These are phyloP conservation scores for Echites panduratus DNA, from an alignment of 257 asterid species.

Conservation along the genomic window DNA sequence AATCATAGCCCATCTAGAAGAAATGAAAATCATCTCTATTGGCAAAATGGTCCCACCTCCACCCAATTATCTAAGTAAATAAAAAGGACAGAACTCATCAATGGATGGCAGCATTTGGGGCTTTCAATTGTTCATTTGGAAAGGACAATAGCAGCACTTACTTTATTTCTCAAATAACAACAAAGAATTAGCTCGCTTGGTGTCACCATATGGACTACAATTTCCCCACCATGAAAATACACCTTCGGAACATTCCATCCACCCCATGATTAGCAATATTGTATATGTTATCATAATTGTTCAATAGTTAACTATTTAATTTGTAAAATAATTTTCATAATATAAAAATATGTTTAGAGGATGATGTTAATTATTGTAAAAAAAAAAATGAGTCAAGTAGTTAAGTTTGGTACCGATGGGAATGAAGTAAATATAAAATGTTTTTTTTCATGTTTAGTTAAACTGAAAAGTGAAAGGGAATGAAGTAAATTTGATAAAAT, in stretches of 20 bases:
- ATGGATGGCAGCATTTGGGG: conserved; percentile 10
- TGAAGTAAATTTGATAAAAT: too few species aligned
- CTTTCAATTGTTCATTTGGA: too few species aligned
- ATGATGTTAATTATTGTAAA: too few species aligned
- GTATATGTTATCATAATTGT: too few species aligned
- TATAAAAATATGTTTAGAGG: too few species aligned
- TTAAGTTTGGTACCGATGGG: too few species aligned
- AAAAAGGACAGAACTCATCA: not conserved
- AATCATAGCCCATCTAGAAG: not conserved
- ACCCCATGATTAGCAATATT: too few species aligned
- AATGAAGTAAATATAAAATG: too few species aligned
- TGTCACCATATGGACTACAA: conserved; percentile 3
- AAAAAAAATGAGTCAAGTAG: not conserved
- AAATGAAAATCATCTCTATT: conserved; percentile 1
- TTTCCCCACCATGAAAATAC: not conserved
- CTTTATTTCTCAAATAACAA: not conserved
- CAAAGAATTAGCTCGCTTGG: not conserved
- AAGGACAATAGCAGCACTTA: not conserved
- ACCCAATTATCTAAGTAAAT: conserved; percentile 12
- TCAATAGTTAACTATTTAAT: too few species aligned
- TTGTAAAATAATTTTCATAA: too few species aligned
- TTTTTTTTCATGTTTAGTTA: too few species aligned
- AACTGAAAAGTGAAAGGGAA: too few species aligned
- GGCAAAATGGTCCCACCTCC: conserved; percentile 20
- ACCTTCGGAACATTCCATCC: not conserved